phyloP scores from a whole-genome alignment of 257 asterid species.

The Solanum piurae region DNA sequence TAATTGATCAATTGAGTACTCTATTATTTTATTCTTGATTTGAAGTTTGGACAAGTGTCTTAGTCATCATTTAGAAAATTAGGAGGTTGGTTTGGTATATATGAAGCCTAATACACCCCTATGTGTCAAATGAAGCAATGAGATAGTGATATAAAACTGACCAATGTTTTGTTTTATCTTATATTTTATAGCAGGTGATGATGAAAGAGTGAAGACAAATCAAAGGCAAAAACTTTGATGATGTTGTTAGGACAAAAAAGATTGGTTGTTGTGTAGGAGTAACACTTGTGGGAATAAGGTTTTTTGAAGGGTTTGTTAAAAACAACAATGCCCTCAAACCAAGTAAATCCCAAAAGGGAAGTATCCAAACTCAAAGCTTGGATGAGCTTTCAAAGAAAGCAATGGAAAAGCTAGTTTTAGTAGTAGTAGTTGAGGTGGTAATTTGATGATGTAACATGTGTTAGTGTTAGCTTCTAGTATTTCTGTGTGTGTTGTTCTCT shows the following conservation, averaged over 20 bases:
- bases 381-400: conserved; percentile 15
- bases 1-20: neutral
- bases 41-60: neutral
- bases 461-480: neutral
- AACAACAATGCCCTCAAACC: conserved; percentile 37
- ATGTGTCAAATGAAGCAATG: neutral
- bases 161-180: neutral
- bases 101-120: neutral
- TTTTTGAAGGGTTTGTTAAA: conserved; percentile 47
- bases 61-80: neutral
- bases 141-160: neutral
- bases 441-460: neutral
- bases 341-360: conserved; percentile 16
- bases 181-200: conserved; percentile 2
- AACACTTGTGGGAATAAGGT: conserved; percentile 36
- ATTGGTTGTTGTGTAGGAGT: neutral
- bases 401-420: neutral
- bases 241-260: conserved; percentile 27
- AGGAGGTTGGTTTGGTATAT: neutral
- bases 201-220: conserved; percentile 12
- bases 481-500: neutral
- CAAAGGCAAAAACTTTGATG: conserved; percentile 6
- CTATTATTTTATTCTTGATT: neutral
- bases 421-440: neutral
- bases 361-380: conserved; percentile 25